Percentiles rank a stretch among this genome's conserved stretches.
These are phyloP conservation scores for Claviceps quebecensis DNA, from an alignment of 2,329 filamentous ascomycete species.

Conservation along the genomic window DNA sequence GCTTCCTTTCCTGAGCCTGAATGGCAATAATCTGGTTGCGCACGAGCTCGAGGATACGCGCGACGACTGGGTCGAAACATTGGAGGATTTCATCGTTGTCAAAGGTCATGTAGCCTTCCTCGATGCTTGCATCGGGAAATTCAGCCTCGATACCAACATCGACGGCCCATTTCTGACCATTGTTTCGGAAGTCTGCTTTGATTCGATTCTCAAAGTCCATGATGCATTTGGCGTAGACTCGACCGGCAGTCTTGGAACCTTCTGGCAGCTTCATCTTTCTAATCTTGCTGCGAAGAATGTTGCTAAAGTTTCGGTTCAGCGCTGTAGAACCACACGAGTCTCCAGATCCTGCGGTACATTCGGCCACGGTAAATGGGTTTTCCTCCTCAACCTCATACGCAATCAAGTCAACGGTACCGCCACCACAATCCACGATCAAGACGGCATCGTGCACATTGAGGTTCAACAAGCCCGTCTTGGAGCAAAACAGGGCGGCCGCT, in stretches of 20 bases:
- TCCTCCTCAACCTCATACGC: constrained; percentile 98
- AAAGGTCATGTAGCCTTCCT: constrained; percentile 99
- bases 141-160: constrained; percentile 98
- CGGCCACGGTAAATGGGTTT: constrained; percentile 88
- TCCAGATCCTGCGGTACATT: constrained; percentile 93
- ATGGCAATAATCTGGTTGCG: constrained; percentile 98
- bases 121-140: constrained; percentile 92
- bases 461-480: constrained; percentile 89
- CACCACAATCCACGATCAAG: constrained; percentile 93
- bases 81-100: constrained; percentile 98
- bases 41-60: constrained; percentile 89
- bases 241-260: constrained; percentile 91
- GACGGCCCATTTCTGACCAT: constrained; percentile 97
- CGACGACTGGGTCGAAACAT: constrained; percentile 97
- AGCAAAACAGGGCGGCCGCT: constrained; percentile 92
- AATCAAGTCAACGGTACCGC: constrained; percentile 96
- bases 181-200: constrained; percentile 98
- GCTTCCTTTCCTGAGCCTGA: constrained; percentile 82
- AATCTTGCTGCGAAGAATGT: constrained; percentile 94
- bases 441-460: constrained; percentile 98
- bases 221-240: constrained; percentile 97
- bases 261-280: constrained; percentile 98
- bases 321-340: constrained; percentile 98
- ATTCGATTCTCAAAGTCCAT: constrained; percentile 99
- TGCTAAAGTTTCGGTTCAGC: constrained; percentile 94